A percentile compares a stretch with the other conserved stretches of the same genome.
Evolutionary conservation across 768 basidiomycete genomes (phyloP).

Genomic region (Pholiota conissans): DNA sequence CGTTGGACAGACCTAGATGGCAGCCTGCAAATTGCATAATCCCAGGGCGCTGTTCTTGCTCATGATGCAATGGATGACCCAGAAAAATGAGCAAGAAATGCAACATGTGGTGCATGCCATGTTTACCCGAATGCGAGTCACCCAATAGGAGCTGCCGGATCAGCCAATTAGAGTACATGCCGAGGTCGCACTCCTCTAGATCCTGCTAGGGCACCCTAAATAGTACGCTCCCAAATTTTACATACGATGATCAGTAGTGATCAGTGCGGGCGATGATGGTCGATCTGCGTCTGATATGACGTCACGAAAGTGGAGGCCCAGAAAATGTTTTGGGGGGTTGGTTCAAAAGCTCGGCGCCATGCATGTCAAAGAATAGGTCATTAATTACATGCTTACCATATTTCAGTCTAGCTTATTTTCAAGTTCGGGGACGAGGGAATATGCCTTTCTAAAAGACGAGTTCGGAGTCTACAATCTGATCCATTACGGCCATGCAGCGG

Average conservation of each 20-base stretch:
- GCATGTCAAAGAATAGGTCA: no score
- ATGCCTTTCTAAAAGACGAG: no score
- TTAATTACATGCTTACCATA: no score
- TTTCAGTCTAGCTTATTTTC: no score
- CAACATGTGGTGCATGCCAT: neutral
- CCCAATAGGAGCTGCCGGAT: neutral
- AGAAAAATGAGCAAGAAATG: neutral
- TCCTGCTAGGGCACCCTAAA: neutral
- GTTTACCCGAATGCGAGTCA: neutral
- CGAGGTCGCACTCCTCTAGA: neutral
- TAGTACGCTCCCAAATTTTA: neutral
- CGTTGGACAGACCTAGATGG: neutral
- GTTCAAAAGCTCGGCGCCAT: neutral
- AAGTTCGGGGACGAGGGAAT: no score
- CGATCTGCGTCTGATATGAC: neutral
- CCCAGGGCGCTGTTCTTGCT: neutral
- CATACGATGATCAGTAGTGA: neutral
- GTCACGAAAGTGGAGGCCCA: neutral
- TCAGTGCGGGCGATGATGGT: neutral
- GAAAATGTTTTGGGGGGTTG: neutral
- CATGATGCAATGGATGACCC: conserved; percentile 23
- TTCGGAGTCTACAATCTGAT: no score
- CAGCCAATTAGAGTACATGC: neutral
- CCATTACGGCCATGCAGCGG: no score
- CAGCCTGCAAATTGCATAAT: neutral